phyloP scores from a whole-genome alignment of 192 early-diverging fungal species.

The Backusella sp. region DNA sequence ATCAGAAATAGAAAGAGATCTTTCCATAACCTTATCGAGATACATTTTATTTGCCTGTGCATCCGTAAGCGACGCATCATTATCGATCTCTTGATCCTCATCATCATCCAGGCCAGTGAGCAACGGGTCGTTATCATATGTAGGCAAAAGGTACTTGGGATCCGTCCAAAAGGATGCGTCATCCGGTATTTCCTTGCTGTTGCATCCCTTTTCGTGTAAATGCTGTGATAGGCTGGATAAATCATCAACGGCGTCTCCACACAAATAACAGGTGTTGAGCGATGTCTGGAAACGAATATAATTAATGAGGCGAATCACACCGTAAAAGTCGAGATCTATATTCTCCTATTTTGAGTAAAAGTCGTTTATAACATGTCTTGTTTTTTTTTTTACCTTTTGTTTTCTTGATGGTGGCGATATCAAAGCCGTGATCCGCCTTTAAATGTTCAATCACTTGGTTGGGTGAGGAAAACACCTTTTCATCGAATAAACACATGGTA shows the following conservation, averaged over 20 bases:
- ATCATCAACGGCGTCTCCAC: conserved; percentile 48
- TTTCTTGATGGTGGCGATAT: conserved; percentile 58
- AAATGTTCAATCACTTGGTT: conserved; percentile 72
- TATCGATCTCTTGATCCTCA: conserved; percentile 58
- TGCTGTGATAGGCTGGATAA: conserved; percentile 57
- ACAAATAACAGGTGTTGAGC: conserved; percentile 68
- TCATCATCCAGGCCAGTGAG: conserved; percentile 73
- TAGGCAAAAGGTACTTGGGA: conserved; percentile 70
- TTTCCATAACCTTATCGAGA: conserved; percentile 14
- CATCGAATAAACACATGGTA: conserved; percentile 83
- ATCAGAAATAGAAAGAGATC: conserved; percentile 12
- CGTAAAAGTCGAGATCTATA: conserved; percentile 78
- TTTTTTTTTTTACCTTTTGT: conserved; percentile 20
- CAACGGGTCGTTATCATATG: conserved; percentile 84
- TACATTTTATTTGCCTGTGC: conserved; percentile 34
- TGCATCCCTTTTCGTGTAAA: conserved; percentile 54
- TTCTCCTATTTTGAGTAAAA: neutral
- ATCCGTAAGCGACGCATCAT: conserved; percentile 24
- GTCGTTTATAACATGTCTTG: neutral
- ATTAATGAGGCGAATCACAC: conserved; percentile 83
- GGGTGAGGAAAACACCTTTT: conserved; percentile 55
- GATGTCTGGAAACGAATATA: conserved; percentile 73
- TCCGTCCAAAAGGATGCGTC: conserved; percentile 72
- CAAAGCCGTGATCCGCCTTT: conserved; percentile 72
- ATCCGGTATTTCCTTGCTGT: conserved; percentile 47